A percentile compares a stretch with the other conserved stretches of the same genome.
phyloP scores from a whole-genome alignment of 2,329 filamentous ascomycete genomes.

The Alternaria atra region DNA sequence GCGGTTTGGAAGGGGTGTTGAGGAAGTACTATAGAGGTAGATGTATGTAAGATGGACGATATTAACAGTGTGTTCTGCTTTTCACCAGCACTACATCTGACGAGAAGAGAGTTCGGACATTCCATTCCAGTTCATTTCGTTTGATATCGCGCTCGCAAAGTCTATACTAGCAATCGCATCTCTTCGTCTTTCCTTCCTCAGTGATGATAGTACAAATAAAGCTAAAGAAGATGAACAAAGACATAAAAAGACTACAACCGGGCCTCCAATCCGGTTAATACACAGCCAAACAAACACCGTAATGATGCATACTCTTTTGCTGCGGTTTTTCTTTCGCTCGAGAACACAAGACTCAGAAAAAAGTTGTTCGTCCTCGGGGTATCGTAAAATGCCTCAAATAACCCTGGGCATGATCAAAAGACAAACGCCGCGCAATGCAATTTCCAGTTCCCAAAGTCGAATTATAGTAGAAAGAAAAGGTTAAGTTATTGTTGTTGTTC shows the following conservation, averaged over 20 bases:
- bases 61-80: neutral
- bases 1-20: too few species aligned
- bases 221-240: neutral
- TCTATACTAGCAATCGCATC: neutral
- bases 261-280: neutral
- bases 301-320: neutral
- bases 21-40: neutral
- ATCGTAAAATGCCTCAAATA: slow-evolving; percentile 4
- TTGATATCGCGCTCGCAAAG: neutral
- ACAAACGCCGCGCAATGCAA: slow-evolving; percentile 10
- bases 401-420: neutral
- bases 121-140: neutral
- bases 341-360: neutral
- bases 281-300: neutral
- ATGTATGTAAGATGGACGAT: neutral
- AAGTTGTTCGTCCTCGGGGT: slow-evolving; percentile 4
- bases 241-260: neutral
- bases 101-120: neutral
- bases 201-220: neutral
- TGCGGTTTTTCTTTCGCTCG: slow-evolving; percentile 11
- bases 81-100: neutral
- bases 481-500: slow-evolving; percentile 12
- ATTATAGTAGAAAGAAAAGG: neutral
- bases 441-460: neutral
- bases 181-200: neutral